A percentile compares a stretch with the other conserved stretches of the same genome.
Evolutionary conservation across 2,329 filamentous ascomycete species (phyloP).

Genomic region (Aspergillus sp.): DNA sequence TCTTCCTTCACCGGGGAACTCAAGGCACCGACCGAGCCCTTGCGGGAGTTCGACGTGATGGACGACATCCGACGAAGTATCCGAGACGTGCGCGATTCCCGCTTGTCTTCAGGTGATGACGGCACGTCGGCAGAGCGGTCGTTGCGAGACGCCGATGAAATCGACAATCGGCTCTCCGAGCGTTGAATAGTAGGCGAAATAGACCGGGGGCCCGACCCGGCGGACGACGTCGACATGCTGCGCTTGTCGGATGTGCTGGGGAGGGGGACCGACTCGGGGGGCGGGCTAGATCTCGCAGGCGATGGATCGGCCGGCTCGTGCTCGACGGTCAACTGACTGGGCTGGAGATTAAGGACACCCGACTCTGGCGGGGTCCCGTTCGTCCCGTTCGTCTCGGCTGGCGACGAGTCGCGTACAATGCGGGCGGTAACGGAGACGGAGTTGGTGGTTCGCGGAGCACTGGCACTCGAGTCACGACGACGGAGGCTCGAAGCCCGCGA

Average conservation of each 20-base stretch:
- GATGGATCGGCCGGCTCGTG: slow-evolving; percentile 53
- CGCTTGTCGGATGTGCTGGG: slow-evolving; percentile 30
- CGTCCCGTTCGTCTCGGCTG: slow-evolving; percentile 23
- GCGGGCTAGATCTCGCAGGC: slow-evolving; percentile 11
- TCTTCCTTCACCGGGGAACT: slow-evolving; percentile 39
- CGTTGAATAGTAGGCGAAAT: slow-evolving; percentile 29
- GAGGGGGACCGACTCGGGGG: slow-evolving; percentile 14
- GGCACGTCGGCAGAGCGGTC: slow-evolving; percentile 35
- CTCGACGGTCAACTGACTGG: slow-evolving; percentile 64
- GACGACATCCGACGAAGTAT: slow-evolving; percentile 68
- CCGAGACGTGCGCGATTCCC: slow-evolving; percentile 57
- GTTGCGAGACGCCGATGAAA: slow-evolving; percentile 39
- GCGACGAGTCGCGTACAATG: slow-evolving; percentile 66
- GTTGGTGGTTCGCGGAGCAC: slow-evolving; percentile 47
- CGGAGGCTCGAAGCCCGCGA: slow-evolving; percentile 33
- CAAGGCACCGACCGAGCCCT: slow-evolving; percentile 43
- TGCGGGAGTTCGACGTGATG: slow-evolving; percentile 52
- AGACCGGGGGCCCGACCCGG: slow-evolving; percentile 44
- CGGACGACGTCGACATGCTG: slow-evolving; percentile 42
- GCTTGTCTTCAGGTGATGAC: slow-evolving; percentile 50
- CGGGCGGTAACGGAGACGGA: slow-evolving; percentile 86
- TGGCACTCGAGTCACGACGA: slow-evolving; percentile 27
- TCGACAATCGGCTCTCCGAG: slow-evolving; percentile 41
- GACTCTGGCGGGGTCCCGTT: slow-evolving; percentile 25
- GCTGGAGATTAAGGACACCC: slow-evolving; percentile 47